These are phyloP conservation scores for Bothriochloa decipiens DNA, from an alignment of 176 grass and related monocot species.

Conservation along the genomic window DNA sequence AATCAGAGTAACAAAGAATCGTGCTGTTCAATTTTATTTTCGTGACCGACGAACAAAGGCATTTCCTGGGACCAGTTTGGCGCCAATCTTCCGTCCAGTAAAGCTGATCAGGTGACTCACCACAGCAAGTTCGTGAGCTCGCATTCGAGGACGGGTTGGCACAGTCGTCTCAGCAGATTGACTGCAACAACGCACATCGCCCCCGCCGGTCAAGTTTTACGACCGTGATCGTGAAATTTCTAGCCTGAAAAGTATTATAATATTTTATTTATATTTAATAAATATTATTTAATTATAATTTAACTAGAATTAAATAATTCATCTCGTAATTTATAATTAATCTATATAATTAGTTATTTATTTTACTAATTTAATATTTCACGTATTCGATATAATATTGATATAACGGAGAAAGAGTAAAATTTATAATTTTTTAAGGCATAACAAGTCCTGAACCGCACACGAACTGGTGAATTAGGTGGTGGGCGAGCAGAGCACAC, in stretches of 20 bases:
- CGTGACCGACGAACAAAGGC: background rate
- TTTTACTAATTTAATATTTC: too few species aligned
- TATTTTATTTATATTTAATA: too few species aligned
- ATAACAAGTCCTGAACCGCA: background rate
- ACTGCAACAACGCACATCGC: background rate
- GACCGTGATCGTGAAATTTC: too few species aligned
- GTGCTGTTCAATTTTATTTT: background rate
- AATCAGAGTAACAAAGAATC: background rate
- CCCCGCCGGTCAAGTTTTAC: background rate
- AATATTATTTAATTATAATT: too few species aligned
- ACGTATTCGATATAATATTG: too few species aligned
- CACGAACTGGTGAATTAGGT: background rate
- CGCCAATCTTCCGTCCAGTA: background rate
- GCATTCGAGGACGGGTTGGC: background rate
- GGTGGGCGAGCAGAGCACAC: background rate
- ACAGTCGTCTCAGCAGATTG: background rate
- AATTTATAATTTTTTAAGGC: too few species aligned
- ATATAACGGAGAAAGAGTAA: too few species aligned
- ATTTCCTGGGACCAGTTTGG: background rate
- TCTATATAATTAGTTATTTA: too few species aligned
- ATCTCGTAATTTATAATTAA: too few species aligned
- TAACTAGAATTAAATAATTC: too few species aligned
- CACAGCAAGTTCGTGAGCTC: background rate
- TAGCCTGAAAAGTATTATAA: too few species aligned
- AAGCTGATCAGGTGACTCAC: background rate